Evolutionary conservation across 2,329 filamentous ascomycete genomes (phyloP).

Genomic region (Cercospora zeae-maydis): DNA sequence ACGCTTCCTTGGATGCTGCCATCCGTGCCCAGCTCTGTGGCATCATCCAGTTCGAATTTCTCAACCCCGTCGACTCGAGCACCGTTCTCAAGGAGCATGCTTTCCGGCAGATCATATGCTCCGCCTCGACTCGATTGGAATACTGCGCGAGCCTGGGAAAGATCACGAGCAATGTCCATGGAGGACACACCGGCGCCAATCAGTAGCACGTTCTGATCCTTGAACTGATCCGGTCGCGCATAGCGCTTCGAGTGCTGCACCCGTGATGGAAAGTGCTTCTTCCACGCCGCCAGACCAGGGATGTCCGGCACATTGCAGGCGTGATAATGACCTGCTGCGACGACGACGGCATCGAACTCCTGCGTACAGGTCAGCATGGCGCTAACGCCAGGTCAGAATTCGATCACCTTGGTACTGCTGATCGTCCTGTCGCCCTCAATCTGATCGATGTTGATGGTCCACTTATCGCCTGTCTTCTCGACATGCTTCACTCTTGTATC

Average conservation of each 20-base stretch:
- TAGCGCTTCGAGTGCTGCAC: slow-evolving; percentile 54
- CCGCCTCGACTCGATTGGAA: slow-evolving; percentile 60
- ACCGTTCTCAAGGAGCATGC: slow-evolving; percentile 53
- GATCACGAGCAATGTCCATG: slow-evolving; percentile 53
- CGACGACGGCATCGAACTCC: slow-evolving; percentile 50
- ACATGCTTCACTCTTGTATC: slow-evolving; percentile 58
- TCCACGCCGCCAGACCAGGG: slow-evolving; percentile 47
- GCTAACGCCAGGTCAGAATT: background rate
- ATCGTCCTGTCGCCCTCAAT: background rate
- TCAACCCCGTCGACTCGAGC: slow-evolving; percentile 53
- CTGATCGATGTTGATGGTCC: slow-evolving; percentile 49
- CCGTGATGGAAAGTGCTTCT: slow-evolving; percentile 44
- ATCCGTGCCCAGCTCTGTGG: slow-evolving; percentile 10
- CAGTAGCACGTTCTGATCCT: slow-evolving; percentile 56
- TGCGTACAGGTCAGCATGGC: slow-evolving; percentile 18
- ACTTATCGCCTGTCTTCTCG: slow-evolving; percentile 47
- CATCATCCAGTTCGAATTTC: slow-evolving; percentile 40
- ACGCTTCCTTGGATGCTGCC: slow-evolving; percentile 50
- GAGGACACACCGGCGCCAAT: slow-evolving; percentile 57
- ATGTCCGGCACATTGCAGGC: slow-evolving; percentile 50
- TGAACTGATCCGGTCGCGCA: slow-evolving; percentile 45
- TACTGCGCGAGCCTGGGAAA: slow-evolving; percentile 46
- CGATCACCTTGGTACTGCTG: slow-evolving; percentile 5
- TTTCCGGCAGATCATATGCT: slow-evolving; percentile 55
- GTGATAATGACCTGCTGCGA: slow-evolving; percentile 56